Conservation (phyloP, 495 filamentous ascomycete species). For the Friedmanniomyces simplex region DNA sequence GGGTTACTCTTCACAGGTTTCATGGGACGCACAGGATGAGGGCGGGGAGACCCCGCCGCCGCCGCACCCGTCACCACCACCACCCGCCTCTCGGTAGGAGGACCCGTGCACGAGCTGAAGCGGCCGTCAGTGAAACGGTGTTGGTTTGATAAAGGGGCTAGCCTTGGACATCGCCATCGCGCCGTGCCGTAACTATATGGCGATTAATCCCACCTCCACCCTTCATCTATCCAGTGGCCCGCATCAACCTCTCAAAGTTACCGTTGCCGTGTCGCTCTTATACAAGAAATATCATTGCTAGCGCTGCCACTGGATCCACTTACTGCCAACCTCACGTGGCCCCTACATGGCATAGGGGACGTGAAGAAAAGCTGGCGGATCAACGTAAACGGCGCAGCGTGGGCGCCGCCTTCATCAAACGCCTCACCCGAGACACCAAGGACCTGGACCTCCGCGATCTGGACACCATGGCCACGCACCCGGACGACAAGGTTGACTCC, state of each 20-base stretch:
- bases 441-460: neutral
- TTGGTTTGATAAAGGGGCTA: neutral
- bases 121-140: neutral
- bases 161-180: neutral
- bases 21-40: too few relatives aligned
- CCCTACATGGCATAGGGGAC: neutral
- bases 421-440: neutral
- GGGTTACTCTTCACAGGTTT: too few relatives aligned
- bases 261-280: too few relatives aligned
- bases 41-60: too few relatives aligned
- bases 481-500: constrained; percentile 4
- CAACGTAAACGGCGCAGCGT: neutral
- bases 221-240: too few relatives aligned
- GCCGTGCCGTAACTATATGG: neutral
- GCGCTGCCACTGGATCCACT: too few relatives aligned
- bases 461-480: constrained; percentile 4
- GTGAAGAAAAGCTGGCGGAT: neutral
- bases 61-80: too few relatives aligned
- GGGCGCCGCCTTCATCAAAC: neutral
- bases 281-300: neutral
- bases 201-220: too few relatives aligned
- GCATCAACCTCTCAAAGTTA: too few relatives aligned
- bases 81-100: too few relatives aligned
- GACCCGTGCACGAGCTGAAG: neutral
- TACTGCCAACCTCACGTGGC: neutral